phyloP scores from a whole-genome alignment of 2,329 filamentous ascomycete species.

The Rhexocercosporidium sp. region DNA sequence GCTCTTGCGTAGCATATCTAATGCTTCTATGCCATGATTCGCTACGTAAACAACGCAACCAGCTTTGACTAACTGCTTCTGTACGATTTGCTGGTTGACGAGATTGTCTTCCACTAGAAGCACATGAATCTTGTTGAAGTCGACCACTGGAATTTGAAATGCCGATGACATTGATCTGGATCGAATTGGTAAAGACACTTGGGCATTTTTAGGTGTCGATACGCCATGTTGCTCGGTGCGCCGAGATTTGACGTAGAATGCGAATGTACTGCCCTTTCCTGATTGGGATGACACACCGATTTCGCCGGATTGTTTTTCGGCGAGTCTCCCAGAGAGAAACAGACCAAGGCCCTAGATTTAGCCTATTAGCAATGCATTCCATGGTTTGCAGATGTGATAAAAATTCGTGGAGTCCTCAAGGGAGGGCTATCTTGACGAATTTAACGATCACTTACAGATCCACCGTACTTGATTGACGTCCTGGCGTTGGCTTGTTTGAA shows the following conservation, averaged over 20 bases:
- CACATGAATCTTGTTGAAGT: conserved; percentile 41
- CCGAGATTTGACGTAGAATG: conserved; percentile 72
- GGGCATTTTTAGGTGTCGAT: conserved; percentile 51
- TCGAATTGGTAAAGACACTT: background rate
- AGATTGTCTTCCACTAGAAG: conserved; percentile 66
- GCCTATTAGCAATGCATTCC: background rate
- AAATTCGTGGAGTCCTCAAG: background rate
- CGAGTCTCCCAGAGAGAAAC: conserved; percentile 78
- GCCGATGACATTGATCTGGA: background rate
- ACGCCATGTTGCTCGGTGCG: conserved; percentile 46
- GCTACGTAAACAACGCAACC: conserved; percentile 51
- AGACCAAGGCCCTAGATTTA: conserved; percentile 65
- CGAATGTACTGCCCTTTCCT: conserved; percentile 75
- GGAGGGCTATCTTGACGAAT: background rate
- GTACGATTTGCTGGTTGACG: conserved; percentile 63
- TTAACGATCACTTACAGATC: conserved; percentile 51
- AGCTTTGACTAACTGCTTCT: conserved; percentile 54
- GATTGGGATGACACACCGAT: conserved; percentile 73
- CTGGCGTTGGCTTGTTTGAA: conserved; percentile 79
- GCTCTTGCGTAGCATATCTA: conserved; percentile 46
- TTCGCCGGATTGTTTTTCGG: conserved; percentile 78
- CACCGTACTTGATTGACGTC: conserved; percentile 77
- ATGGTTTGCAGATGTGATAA: background rate
- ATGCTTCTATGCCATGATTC: conserved; percentile 61
- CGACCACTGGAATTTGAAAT: conserved; percentile 7